These are phyloP conservation scores for Albizia julibrissin DNA, from an alignment of 306 rosid species.

Conservation along the genomic window DNA sequence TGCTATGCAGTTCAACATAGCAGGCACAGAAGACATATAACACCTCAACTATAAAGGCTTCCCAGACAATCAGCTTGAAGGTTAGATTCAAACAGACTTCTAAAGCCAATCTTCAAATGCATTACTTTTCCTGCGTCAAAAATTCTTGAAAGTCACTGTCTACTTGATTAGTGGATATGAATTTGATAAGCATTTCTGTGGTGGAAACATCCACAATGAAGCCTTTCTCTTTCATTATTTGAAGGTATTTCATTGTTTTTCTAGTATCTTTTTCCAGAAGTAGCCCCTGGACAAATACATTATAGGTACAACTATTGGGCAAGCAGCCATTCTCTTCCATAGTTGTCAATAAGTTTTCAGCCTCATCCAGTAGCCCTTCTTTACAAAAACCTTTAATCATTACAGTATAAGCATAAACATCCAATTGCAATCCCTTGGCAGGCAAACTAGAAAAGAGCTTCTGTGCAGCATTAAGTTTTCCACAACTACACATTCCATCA, in stretches of 20 bases:
- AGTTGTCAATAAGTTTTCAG: not conserved
- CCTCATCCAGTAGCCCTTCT: not conserved
- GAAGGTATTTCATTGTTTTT: conserved; percentile 6
- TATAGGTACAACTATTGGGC: not conserved
- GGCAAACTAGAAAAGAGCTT: conserved; percentile 1
- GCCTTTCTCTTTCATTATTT: conserved; percentile 14
- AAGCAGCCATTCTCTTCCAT: conserved; percentile 3
- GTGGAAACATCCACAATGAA: not conserved
- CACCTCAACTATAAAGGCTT: not conserved
- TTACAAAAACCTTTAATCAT: conserved; percentile 8
- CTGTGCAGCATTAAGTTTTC: not conserved
- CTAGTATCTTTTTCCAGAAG: not conserved
- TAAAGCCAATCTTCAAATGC: not conserved
- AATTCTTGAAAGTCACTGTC: not conserved
- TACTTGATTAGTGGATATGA: not conserved
- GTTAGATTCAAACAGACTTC: not conserved
- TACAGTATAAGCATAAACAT: conserved; percentile 1
- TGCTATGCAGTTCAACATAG: not conserved
- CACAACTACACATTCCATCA: not conserved
- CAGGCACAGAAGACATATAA: not conserved
- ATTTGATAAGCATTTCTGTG: not conserved
- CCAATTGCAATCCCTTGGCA: not conserved
- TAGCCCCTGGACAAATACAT: conserved; percentile 4
- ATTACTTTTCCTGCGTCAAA: not conserved
- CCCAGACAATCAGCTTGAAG: not conserved